Percentiles rank a stretch among this genome's conserved stretches.
Evolutionary conservation across 2,329 filamentous ascomycete genomes (phyloP).

Genomic region (Teratosphaeriaceae sp.): DNA sequence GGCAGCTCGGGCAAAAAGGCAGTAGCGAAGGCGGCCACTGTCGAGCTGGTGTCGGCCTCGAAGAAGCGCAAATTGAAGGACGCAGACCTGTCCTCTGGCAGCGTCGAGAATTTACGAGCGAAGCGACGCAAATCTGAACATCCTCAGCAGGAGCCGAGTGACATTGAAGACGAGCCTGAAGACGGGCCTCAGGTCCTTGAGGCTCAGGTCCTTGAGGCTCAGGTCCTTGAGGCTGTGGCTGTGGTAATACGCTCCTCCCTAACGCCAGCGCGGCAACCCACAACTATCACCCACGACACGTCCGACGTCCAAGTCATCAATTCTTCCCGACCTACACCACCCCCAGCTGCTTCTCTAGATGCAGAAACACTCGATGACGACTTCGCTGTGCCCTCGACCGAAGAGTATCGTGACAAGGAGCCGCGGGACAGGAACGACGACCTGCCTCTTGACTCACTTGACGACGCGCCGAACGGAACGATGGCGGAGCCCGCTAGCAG

Average conservation of each 20-base stretch:
- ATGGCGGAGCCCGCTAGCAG: slow-evolving; percentile 40
- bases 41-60: slow-evolving; percentile 7
- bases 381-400: slow-evolving; percentile 24
- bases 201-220: no score
- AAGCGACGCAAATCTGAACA: slow-evolving; percentile 16
- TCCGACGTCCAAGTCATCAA: slow-evolving; percentile 25
- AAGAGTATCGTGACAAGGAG: slow-evolving; percentile 17
- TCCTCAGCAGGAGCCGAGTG: background rate
- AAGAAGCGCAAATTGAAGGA: slow-evolving; percentile 24
- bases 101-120: slow-evolving; percentile 13
- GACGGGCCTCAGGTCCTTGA: no score
- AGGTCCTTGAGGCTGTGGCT: no score
- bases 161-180: slow-evolving; percentile 1
- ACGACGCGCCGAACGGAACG: slow-evolving; percentile 33
- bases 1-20: slow-evolving; percentile 4
- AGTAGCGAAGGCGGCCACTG: slow-evolving; percentile 10
- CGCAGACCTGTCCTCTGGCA: slow-evolving; percentile 13
- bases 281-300: slow-evolving; percentile 13
- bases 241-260: slow-evolving; percentile 11
- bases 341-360: slow-evolving; percentile 22
- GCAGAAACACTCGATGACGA: slow-evolving; percentile 20
- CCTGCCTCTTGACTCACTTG: slow-evolving; percentile 13
- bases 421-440: slow-evolving; percentile 16
- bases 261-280: slow-evolving; percentile 10
- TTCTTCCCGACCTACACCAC: slow-evolving; percentile 29